Conservation (phyloP, 2,329 filamentous ascomycete genomes). For the Nemania sp. region DNA sequence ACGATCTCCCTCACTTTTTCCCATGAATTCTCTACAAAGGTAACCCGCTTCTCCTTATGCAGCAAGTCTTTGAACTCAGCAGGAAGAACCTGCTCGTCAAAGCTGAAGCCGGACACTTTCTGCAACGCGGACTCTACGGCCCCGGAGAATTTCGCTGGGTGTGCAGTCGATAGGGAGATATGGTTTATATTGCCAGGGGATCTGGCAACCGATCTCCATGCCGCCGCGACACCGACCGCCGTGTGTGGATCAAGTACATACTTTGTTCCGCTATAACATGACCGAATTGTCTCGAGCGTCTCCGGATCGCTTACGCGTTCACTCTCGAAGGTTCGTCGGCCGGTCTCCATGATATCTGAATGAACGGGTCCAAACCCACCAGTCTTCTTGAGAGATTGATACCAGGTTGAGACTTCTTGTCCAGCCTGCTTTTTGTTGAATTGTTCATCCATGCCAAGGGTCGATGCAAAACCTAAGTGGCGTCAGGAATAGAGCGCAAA, state of each 20-base stretch:
- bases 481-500: not conserved
- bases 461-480: constrained; percentile 58
- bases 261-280: constrained; percentile 51
- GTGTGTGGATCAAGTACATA: constrained; percentile 95
- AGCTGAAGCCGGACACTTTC: constrained; percentile 72
- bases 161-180: constrained; percentile 88
- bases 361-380: constrained; percentile 83
- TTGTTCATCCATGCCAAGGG: constrained; percentile 63
- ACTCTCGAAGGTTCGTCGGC: constrained; percentile 76
- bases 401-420: constrained; percentile 77
- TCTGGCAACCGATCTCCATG: constrained; percentile 67
- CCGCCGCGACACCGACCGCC: constrained; percentile 81
- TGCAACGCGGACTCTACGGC: constrained; percentile 81
- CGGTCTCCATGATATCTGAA: constrained; percentile 69
- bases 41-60: constrained; percentile 73
- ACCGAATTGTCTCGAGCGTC: constrained; percentile 68
- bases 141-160: constrained; percentile 90
- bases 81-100: constrained; percentile 74
- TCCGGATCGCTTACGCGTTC: constrained; percentile 70
- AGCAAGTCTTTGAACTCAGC: constrained; percentile 80
- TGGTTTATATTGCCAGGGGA: constrained; percentile 60
- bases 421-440: constrained; percentile 72
- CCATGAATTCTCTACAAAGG: constrained; percentile 71
- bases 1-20: constrained; percentile 76
- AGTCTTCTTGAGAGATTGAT: constrained; percentile 75